phyloP scores from a whole-genome alignment of 1,139 yeast species.

The Lodderomyces margitis region DNA sequence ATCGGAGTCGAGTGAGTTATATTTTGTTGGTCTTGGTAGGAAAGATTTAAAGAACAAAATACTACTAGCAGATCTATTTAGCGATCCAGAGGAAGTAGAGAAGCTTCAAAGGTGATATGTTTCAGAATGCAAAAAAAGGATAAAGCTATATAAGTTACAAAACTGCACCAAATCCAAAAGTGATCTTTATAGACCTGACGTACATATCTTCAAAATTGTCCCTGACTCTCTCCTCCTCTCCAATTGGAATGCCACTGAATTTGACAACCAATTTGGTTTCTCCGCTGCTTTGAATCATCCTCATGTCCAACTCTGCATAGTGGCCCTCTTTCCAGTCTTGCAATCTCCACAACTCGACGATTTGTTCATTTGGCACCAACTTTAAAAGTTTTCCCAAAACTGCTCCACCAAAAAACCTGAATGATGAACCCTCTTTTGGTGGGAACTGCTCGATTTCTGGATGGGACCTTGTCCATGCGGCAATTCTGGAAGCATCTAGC shows the following conservation, averaged over 20 bases:
- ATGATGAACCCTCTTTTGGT: slow-evolving; percentile 60
- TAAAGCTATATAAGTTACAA: slow-evolving; percentile 28
- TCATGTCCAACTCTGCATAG: slow-evolving; percentile 64
- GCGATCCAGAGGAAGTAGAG: slow-evolving; percentile 1
- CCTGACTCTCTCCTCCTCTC: slow-evolving; percentile 91
- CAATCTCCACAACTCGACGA: slow-evolving; percentile 82
- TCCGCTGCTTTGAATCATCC: slow-evolving; percentile 69
- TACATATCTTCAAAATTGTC: slow-evolving; percentile 87
- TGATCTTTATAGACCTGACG: slow-evolving; percentile 79
- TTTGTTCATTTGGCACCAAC: slow-evolving; percentile 54
- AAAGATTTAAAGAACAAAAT: slow-evolving; percentile 8
- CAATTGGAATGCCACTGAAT: slow-evolving; percentile 91
- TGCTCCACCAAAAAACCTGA: slow-evolving; percentile 84
- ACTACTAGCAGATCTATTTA: slow-evolving; percentile 5
- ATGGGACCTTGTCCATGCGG: slow-evolving; percentile 85
- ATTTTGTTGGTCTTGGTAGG: slow-evolving; percentile 29
- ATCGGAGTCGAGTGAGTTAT: slow-evolving; percentile 40
- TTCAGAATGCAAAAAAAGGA: neutral
- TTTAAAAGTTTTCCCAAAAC: slow-evolving; percentile 67
- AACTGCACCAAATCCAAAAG: slow-evolving; percentile 93
- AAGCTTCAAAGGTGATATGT: neutral
- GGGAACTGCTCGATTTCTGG: slow-evolving; percentile 54
- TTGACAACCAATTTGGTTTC: slow-evolving; percentile 80
- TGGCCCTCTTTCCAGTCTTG: slow-evolving; percentile 86
- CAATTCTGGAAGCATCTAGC: slow-evolving; percentile 70